Percentiles rank a stretch among this genome's conserved stretches.
Evolutionary conservation across 768 basidiomycete genomes (phyloP).

Genomic region (Leccinum rimulosum): DNA sequence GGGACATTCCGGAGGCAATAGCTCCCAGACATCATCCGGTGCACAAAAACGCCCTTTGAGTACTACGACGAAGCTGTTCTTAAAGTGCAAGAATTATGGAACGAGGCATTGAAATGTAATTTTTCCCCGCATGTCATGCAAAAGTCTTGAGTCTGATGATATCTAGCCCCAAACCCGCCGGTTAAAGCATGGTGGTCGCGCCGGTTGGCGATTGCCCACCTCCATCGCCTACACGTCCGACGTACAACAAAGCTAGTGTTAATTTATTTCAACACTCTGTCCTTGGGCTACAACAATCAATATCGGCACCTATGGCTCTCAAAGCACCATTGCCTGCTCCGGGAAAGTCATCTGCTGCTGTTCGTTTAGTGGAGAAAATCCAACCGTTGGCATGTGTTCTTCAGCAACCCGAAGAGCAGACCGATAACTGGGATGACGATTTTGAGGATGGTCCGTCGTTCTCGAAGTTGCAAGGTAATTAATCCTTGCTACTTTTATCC

Average conservation of each 20-base stretch:
- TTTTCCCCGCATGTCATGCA: conserved; percentile 14
- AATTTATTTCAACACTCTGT: conserved; percentile 32
- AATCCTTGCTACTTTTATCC: neutral
- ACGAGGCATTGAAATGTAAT: conserved; percentile 89
- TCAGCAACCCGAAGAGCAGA: conserved; percentile 78
- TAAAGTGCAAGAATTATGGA: conserved; percentile 93
- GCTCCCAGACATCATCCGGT: conserved; percentile 36
- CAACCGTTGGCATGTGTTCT: conserved; percentile 64
- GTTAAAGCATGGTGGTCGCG: conserved; percentile 59
- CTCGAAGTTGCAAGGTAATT: conserved; percentile 68
- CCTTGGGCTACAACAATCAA: conserved; percentile 35
- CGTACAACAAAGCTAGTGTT: conserved; percentile 26
- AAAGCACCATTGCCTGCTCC: conserved; percentile 17
- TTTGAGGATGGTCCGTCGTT: conserved; percentile 93
- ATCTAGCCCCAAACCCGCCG: conserved; percentile 66
- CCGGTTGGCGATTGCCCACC: conserved; percentile 38
- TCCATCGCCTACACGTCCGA: conserved; percentile 40
- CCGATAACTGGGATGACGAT: conserved; percentile 98
- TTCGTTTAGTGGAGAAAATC: conserved; percentile 37
- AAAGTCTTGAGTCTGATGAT: conserved; percentile 3
- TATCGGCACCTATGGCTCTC: conserved; percentile 30
- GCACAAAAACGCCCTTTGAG: conserved; percentile 49
- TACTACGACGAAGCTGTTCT: conserved; percentile 91
- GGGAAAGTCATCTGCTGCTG: conserved; percentile 23
- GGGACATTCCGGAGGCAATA: conserved; percentile 27